Base-by-base conservation (phyloP, 1,284 basidiomycete species). In the Ceratobasidium sp. region DNA sequence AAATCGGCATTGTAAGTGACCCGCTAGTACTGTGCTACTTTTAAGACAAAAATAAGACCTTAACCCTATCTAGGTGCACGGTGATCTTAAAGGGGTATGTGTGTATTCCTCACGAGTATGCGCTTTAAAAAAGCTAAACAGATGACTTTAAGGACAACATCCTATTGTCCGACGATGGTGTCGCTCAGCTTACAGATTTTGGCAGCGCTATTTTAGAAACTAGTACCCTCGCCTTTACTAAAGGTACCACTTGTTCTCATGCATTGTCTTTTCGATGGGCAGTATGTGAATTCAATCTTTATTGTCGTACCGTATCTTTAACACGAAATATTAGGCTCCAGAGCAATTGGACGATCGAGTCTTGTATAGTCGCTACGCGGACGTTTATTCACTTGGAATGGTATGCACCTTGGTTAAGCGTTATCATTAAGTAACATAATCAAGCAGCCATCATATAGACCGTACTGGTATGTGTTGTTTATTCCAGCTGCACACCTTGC, bases 71-170 rank as follows among this genome's bases (percentile, higher is more conserved):
- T 20, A 75, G 73, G 59, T 64, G 6, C 73, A 75, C 26, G 73
- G 73, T 6, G 73, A 75, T 62, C 48, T 75, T 50, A 75, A 75
- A 66, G 73, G 73, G n/a, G 73, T 75, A 57, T 13, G 44, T 13
- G 44, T 38, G 13, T 52, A 13, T 46, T 28, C 20, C 15, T 17
- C 17, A 12, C 26, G 9, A 28, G 12, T 20, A 12, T 3, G 23
- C 6, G n/a, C 40, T 33, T 26, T 52, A 44, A 13, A 4, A 67
- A 3, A n/a, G n/a, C n/a, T n/a, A n/a, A n/a, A n/a, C n/a, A n/a
- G n/a, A n/a, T 38, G 0, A 42, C 15, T 44, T 42, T n/a, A 54
- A 75, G 73, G 73, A 48, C 48, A 75, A 75, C 28, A 38, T 75
- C 33, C 44, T 75, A 13, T 44, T 75, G 26, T 75, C 73, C 38